Conservation (phyloP, 1,139 yeast species). For the Lodderomyces orthopsilosis region DNA sequence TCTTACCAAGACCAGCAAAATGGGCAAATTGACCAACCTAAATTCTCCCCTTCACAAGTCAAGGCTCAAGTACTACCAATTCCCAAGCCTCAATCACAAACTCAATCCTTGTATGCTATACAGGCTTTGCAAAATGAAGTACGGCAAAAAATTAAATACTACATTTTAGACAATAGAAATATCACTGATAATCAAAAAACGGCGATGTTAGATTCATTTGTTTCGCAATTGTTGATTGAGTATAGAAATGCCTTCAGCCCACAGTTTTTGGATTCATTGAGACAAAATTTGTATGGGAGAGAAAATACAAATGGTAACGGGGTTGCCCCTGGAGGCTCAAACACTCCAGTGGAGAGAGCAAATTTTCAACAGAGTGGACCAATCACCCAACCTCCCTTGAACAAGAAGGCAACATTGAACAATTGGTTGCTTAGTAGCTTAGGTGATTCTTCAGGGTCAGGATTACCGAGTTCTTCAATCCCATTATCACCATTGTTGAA, state of each 20-base stretch:
- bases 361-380: not conserved
- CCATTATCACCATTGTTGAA: conserved; percentile 39
- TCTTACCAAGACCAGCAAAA: not conserved
- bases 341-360: not conserved
- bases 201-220: conserved; percentile 21
- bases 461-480: conserved; percentile 19
- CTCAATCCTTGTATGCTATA: conserved; percentile 4
- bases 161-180: conserved; percentile 14
- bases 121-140: conserved; percentile 19
- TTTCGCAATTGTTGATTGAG: conserved; percentile 25
- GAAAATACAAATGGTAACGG: conserved; percentile 3
- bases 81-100: not conserved
- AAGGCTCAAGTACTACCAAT: conserved; percentile 1
- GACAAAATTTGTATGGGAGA: conserved; percentile 10
- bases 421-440: conserved; percentile 18
- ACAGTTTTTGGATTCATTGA: conserved; percentile 12
- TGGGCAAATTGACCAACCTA: not conserved
- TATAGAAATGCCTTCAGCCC: conserved; percentile 16
- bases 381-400: conserved; percentile 8
- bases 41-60: not conserved
- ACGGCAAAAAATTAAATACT: conserved; percentile 16
- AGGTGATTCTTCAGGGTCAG: conserved; percentile 11
- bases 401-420: conserved; percentile 15
- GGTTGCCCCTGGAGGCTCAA: not conserved
- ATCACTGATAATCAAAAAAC: conserved; percentile 20